Base-by-base conservation (phyloP, 805 yeast genomes). In the Metschnikowia sp. region DNA sequence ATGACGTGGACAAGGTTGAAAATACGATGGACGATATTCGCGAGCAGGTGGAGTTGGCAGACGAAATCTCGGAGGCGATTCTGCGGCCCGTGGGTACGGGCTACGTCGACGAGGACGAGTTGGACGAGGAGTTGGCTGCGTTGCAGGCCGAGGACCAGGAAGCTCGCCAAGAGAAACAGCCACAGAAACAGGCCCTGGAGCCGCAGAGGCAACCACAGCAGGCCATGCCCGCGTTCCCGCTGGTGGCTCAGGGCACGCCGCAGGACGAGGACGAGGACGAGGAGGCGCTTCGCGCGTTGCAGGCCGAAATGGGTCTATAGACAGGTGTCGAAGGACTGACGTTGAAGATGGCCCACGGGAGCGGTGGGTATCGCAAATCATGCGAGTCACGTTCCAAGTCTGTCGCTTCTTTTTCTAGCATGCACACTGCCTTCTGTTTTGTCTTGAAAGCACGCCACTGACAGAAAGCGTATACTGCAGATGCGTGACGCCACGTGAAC, bases 1-100 rank as follows among this genome's bases (percentile, higher is more conserved):
- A 94, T 74, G 85, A 94, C 64, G 89, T 94, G 51, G 99, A 94
- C 68, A 91, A 90, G 74, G 97, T 94, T 37, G 99, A 94, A 65
- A 86, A 84, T 58, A 92, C 97, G 8, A 92, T 94, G 98, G 99
- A 94, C 66, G 96, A 92, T 52, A 89, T 95, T 53, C 82, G 98
- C 58, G 99, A 94, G 65, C 98, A 94, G 69, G 95, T 92, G 44
- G 97, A 92, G 60, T 75, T 88, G 60, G 87, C 96, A 37, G 97
- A 90, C 56, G 99, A 94, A 74, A 90, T 94, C 46, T 84, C 95
- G 41, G 97, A 94, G 48, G 98, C 99, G 35, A 90, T 94, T 49
- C 86, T 96, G 41, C 82, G 96, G 70, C 97, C 99, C 6, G 79
- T 94, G 55, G 95, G 95, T 46, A 77, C 77, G 43, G 96, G 88